Conservation (phyloP, 306 rosid genomes). For the Quercus parvula region DNA sequence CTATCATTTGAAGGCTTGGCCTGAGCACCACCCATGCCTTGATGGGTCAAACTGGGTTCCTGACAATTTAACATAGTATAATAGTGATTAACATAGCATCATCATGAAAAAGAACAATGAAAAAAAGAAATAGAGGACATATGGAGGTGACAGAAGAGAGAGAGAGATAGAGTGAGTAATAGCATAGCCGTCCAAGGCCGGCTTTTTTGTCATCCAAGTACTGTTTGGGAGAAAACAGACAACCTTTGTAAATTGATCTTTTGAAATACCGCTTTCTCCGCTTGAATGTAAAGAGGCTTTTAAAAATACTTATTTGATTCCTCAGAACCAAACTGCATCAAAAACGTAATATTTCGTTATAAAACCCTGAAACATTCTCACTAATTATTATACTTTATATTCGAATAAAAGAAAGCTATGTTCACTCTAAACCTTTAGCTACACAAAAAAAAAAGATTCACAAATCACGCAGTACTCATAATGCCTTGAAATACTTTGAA, state of each 20-base stretch:
- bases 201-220: constrained; percentile 41
- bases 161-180: constrained; percentile 19
- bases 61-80: not conserved
- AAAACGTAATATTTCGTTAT: not conserved
- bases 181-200: constrained; percentile 68
- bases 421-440: no score
- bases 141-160: not conserved
- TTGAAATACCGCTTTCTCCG: constrained; percentile 39
- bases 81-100: not conserved
- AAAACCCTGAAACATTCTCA: not conserved
- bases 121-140: not conserved
- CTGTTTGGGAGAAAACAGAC: constrained; percentile 15
- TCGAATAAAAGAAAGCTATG: not conserved
- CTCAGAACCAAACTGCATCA: no score
- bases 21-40: constrained; percentile 73
- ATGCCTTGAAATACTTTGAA: not conserved
- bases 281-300: constrained; percentile 1
- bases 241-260: not conserved
- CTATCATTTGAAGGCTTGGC: constrained; percentile 32
- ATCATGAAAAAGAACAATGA: not conserved
- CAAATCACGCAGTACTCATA: no score
- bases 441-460: no score
- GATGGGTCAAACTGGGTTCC: constrained; percentile 2
- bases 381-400: not conserved
- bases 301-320: not conserved